A percentile compares a stretch with the other conserved stretches of the same genome.
phyloP scores from a whole-genome alignment of 164 flowering plant genomes.

The Stephania yunnanensis region DNA sequence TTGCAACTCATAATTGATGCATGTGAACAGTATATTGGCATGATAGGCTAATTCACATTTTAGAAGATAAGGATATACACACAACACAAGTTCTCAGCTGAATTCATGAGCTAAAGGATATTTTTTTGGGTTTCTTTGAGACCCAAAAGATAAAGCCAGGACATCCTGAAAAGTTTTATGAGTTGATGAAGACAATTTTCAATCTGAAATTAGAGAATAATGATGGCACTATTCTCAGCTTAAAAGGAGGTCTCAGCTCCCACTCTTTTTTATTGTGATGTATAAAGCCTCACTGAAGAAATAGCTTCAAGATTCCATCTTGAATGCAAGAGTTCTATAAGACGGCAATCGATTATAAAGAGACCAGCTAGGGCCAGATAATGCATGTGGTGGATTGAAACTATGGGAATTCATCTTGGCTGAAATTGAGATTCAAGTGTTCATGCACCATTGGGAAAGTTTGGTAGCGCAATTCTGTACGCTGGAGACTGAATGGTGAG shows the following conservation, averaged over 20 bases:
- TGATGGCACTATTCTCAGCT: not conserved
- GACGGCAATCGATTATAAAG: not conserved
- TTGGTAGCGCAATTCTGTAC: not conserved
- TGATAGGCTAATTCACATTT: not conserved
- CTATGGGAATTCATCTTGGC: not conserved
- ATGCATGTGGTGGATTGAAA: not conserved
- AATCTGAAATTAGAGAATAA: not conserved
- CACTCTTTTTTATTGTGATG: not conserved
- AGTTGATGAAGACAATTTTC: not conserved
- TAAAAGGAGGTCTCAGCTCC: not conserved
- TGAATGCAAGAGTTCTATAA: not conserved
- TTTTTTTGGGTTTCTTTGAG: not conserved
- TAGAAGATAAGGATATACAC: not conserved
- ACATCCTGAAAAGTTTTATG: not conserved
- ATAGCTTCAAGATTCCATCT: not conserved
- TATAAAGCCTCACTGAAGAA: not conserved
- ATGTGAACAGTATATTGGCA: not conserved
- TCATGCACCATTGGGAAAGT: not conserved
- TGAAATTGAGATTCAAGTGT: not conserved
- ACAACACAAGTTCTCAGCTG: not conserved
- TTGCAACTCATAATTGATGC: not conserved
- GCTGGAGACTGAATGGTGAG: not conserved
- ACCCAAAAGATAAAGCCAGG: not conserved
- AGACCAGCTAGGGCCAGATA: not conserved
- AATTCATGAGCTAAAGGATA: not conserved